phyloP scores from a whole-genome alignment of 2,329 filamentous ascomycete species.

The Aureobasidium sp. region DNA sequence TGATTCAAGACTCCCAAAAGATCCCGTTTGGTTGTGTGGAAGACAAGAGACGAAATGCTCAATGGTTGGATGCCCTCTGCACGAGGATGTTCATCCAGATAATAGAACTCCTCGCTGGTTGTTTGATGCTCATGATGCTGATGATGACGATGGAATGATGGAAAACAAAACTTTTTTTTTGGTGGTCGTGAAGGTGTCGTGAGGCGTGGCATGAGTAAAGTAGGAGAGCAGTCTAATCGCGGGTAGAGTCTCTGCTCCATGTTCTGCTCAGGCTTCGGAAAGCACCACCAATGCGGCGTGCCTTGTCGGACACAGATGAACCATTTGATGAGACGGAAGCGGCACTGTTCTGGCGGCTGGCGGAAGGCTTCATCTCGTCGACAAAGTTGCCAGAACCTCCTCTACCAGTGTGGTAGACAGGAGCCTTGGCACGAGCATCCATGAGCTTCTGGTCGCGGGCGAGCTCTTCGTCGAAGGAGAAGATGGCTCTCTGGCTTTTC shows the following conservation, averaged over 20 bases:
- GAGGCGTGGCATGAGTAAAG: background rate
- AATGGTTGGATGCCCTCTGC: background rate
- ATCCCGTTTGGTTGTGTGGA: background rate
- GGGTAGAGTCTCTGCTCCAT: background rate
- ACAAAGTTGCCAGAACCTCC: constrained; percentile 52
- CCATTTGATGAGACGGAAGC: constrained; percentile 10
- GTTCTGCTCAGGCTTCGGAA: constrained; percentile 10
- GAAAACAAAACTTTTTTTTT: constrained; percentile 7
- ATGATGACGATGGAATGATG: background rate
- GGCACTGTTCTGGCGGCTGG: constrained; percentile 12
- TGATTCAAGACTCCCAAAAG: constrained; percentile 6
- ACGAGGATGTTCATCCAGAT: background rate
- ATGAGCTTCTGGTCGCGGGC: constrained; percentile 48
- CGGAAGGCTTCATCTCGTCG: constrained; percentile 30
- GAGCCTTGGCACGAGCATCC: constrained; percentile 41
- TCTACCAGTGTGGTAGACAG: constrained; percentile 56
- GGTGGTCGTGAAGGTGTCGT: constrained; percentile 5
- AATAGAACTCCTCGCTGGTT: constrained; percentile 8
- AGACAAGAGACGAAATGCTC: background rate
- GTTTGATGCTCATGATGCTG: background rate
- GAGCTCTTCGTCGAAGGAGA: constrained; percentile 61
- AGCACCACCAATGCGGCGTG: constrained; percentile 5
- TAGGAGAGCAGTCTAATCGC: background rate
- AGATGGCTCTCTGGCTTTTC: constrained; percentile 50
- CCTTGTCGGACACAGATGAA: constrained; percentile 9